These are phyloP conservation scores for Monosporascus sp. DNA, from an alignment of 2,329 filamentous ascomycete genomes.

Conservation along the genomic window DNA sequence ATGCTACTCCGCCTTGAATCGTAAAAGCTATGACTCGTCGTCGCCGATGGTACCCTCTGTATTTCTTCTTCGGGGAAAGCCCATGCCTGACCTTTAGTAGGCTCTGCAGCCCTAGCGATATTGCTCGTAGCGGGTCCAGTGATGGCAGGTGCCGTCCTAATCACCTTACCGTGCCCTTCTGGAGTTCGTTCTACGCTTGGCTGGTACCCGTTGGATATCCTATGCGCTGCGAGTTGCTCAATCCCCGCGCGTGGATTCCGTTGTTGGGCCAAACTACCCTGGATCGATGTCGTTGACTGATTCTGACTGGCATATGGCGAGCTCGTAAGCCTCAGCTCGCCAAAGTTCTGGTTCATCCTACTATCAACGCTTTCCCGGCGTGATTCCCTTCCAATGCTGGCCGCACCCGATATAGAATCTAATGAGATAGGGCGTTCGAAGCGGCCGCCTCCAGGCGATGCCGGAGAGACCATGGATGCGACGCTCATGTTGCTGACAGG, in stretches of 20 bases:
- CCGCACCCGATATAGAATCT: conserved; percentile 31
- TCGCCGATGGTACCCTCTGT: conserved; percentile 41
- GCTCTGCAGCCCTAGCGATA: conserved; percentile 67
- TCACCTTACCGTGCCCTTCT: conserved; percentile 44
- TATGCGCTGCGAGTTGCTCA: conserved; percentile 49
- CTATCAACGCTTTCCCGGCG: conserved; percentile 77
- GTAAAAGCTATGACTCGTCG: conserved; percentile 44
- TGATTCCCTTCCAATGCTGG: conserved; percentile 42
- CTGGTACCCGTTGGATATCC: conserved; percentile 62
- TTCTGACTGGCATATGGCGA: conserved; percentile 75
- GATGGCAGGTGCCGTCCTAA: conserved; percentile 69
- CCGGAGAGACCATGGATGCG: conserved; percentile 60
- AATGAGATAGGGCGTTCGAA: conserved; percentile 39
- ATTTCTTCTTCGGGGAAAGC: conserved; percentile 73
- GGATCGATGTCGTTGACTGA: conserved; percentile 69
- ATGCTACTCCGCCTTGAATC: conserved; percentile 71
- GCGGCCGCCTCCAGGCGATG: conserved; percentile 41
- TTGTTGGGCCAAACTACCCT: conserved; percentile 64
- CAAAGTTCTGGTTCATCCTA: conserved; percentile 67
- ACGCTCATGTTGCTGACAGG: conserved; percentile 61
- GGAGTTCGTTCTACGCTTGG: conserved; percentile 55
- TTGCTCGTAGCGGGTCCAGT: conserved; percentile 62
- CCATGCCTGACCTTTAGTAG: conserved; percentile 79
- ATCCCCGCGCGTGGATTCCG: conserved; percentile 50
- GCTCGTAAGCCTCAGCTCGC: conserved; percentile 61